These are phyloP conservation scores for Calamus simplicifolius DNA, from an alignment of 176 grass and related monocot genomes.

Conservation along the genomic window DNA sequence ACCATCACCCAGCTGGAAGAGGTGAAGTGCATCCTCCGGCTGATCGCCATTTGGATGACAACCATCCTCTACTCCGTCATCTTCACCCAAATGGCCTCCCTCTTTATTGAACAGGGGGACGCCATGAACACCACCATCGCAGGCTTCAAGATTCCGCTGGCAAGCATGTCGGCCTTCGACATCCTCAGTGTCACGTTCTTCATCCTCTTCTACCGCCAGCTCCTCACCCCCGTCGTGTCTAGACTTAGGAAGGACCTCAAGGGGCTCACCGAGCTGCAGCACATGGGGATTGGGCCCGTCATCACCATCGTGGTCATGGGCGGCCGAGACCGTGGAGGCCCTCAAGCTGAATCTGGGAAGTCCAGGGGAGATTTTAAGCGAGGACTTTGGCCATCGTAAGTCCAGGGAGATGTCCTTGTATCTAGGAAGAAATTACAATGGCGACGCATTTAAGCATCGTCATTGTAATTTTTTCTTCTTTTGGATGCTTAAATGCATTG, in stretches of 20 bases:
- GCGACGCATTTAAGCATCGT: no score
- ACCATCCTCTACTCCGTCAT: constrained; percentile 98
- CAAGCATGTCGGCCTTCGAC: constrained; percentile 94
- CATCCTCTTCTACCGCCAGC: constrained; percentile 73
- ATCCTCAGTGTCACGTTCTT: constrained; percentile 58
- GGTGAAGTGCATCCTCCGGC: constrained; percentile 71
- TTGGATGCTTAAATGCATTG: no score
- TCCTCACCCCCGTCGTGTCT: constrained; percentile 41
- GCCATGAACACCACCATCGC: constrained; percentile 56
- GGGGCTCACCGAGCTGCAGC: constrained; percentile 59
- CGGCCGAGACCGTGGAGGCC: constrained; percentile 65
- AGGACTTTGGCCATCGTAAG: no score
- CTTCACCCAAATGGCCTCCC: constrained; percentile 96
- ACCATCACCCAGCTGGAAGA: constrained; percentile 90
- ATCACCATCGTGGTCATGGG: constrained; percentile 60
- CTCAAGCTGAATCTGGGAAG: constrained; percentile 29
- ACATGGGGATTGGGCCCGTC: constrained; percentile 77
- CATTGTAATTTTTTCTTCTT: no score
- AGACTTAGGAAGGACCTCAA: constrained; percentile 21
- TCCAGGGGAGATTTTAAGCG: no score
- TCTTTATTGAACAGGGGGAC: constrained; percentile 93
- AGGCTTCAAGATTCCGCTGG: constrained; percentile 56
- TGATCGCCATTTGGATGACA: constrained; percentile 87
- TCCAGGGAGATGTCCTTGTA: no score
- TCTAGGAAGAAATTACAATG: no score